Base-by-base conservation (phyloP, 805 yeast genomes). In the Ogataea angusta region DNA sequence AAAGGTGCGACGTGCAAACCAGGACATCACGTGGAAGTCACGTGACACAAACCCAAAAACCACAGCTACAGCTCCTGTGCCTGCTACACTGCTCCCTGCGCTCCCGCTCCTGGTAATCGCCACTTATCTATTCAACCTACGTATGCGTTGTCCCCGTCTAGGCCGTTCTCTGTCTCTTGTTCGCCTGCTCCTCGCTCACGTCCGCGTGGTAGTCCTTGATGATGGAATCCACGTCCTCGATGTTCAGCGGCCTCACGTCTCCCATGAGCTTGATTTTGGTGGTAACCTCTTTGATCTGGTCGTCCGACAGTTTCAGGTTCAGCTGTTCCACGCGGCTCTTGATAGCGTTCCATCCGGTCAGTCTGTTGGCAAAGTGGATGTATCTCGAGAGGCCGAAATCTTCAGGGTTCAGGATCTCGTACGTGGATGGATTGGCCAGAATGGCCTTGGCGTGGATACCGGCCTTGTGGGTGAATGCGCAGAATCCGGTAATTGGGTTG, bases 371-470 rank as follows among this genome's bases (percentile, higher is more conserved):
- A 65, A 91, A 93, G 68, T 93, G 99, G 62, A 91, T 91, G 67
- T 91, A 91, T 64, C 99, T 81, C 42, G 95, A 82, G 63, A 91
- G 78, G 63, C 99, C 99, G 60, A 91, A 91, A 69, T 91, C 99
- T 21, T 84, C 70, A 42, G 99, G 99, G 64, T 85, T 85, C 64
- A 91, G 76, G 60, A 91, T 91, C 74, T 91, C 99, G 67, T 91
- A 91, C n/a, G 98, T 93, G 34, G 96, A 88, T 48, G 99, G 99
- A 70, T 91, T 93, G 44, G 99, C 99, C 52, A 91, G 78, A 54
- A 91, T 91, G 43, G 98, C 98, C 76, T 93, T 91, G 58, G 99
- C 98, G 66, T 91, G 99, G 64, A 91, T 90, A 68, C 99, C 99
- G 44, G 99, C 99, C 76, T 91, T 91, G 74, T 91, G 99, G 45